phyloP scores from a whole-genome alignment of 768 basidiomycete species.

The Albatrellus ellisii region DNA sequence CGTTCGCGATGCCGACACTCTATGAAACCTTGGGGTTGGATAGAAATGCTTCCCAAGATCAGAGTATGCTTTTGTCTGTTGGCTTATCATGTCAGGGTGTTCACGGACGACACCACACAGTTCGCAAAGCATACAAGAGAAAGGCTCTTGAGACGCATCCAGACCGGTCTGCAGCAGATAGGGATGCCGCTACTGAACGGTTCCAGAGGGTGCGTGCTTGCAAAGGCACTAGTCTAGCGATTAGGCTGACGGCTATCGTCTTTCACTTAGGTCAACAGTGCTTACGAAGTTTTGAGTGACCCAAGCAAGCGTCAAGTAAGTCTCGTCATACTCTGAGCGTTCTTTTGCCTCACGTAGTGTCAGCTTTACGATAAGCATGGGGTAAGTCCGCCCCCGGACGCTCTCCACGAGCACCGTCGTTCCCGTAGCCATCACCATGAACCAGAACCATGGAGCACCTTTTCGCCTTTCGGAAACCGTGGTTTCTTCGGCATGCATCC shows the following conservation, averaged over 20 bases:
- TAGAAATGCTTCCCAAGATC: conserved; percentile 42
- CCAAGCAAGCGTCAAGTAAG: conserved; percentile 41
- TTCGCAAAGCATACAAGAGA: conserved; percentile 69
- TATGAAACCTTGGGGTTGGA: conserved; percentile 51
- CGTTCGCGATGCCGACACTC: conserved; percentile 26
- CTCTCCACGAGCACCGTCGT: conserved; percentile 6
- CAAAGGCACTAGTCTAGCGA: no score
- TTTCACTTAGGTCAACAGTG: conserved; percentile 58
- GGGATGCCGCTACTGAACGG: conserved; percentile 44
- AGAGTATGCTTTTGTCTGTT: conserved; percentile 34
- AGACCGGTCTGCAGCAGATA: conserved; percentile 46
- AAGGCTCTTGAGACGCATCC: conserved; percentile 65
- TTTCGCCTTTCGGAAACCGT: conserved; percentile 1
- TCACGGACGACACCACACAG: conserved; percentile 22
- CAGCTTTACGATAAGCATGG: conserved; percentile 62
- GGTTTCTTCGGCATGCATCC: background rate
- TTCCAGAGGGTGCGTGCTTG: conserved; percentile 29
- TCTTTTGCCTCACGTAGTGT: conserved; percentile 3
- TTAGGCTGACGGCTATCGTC: no score
- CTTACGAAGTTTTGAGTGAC: conserved; percentile 65
- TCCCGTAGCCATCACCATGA: conserved; percentile 2
- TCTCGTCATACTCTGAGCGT: background rate
- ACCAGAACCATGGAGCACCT: conserved; percentile 6
- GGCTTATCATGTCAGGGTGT: background rate
- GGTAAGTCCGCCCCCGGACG: conserved; percentile 54